Evolutionary conservation across 1,284 basidiomycete genomes (phyloP).

Genomic region (Sporisorium exsertum): DNA sequence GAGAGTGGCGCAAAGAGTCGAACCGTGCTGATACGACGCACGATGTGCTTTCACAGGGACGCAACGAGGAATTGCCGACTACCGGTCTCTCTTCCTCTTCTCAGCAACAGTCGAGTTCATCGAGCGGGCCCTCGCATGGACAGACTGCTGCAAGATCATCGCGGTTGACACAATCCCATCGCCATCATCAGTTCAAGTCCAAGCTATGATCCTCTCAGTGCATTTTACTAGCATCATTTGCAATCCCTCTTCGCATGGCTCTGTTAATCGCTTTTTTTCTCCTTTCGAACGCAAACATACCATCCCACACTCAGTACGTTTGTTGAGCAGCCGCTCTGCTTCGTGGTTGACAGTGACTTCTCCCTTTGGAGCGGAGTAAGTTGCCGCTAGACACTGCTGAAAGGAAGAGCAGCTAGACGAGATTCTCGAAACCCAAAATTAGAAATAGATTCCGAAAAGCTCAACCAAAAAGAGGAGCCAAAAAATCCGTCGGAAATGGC

Average conservation of each 20-base stretch:
- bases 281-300: too few relatives aligned
- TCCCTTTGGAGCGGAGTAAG: too few relatives aligned
- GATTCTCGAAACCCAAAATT: too few relatives aligned
- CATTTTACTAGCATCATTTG: slow-evolving; percentile 2
- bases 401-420: too few relatives aligned
- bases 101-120: background rate
- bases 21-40: slow-evolving; percentile 22
- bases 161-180: background rate
- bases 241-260: background rate
- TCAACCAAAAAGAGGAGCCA: background rate
- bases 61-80: slow-evolving; percentile 9
- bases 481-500: background rate
- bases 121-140: slow-evolving; percentile 10
- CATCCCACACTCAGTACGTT: too few relatives aligned
- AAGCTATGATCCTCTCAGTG: slow-evolving; percentile 14
- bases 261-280: background rate
- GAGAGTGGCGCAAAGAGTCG: slow-evolving; percentile 44
- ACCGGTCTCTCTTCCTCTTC: background rate
- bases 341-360: too few relatives aligned
- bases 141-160: background rate
- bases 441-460: background rate
- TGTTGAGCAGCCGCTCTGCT: too few relatives aligned
- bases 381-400: too few relatives aligned
- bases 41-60: slow-evolving; percentile 17
- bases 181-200: slow-evolving; percentile 18